These are phyloP conservation scores for Penicillium robsamsonii DNA, from an alignment of 495 filamentous ascomycete genomes.

Conservation along the genomic window DNA sequence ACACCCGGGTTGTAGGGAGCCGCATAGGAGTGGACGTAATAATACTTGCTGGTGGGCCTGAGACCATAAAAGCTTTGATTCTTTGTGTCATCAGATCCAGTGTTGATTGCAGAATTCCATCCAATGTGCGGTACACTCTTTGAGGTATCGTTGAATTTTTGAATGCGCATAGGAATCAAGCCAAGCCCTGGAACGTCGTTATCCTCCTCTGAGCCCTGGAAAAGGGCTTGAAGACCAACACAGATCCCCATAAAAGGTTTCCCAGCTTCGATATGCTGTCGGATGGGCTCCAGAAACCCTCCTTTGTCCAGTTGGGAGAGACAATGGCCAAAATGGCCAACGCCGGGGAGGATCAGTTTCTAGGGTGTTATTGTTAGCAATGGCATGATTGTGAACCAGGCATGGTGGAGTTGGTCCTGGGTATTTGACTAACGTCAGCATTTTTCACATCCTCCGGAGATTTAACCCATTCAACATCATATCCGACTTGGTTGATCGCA, in stretches of 20 bases:
- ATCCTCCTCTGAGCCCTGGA: constrained; percentile 79
- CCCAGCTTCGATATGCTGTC: constrained; percentile 73
- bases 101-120: constrained; percentile 83
- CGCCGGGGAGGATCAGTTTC: constrained; percentile 91
- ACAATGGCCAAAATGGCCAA: constrained; percentile 97
- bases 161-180: constrained; percentile 66
- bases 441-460: constrained; percentile 76
- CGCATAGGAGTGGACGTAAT: constrained; percentile 96
- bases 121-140: constrained; percentile 98
- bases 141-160: constrained; percentile 68
- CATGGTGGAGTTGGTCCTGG: not conserved
- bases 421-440: constrained; percentile 64
- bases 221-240: constrained; percentile 89
- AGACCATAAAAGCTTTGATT: constrained; percentile 68
- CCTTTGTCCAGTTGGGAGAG: constrained; percentile 74
- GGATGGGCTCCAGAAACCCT: constrained; percentile 78
- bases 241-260: constrained; percentile 99
- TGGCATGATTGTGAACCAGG: not conserved
- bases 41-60: constrained; percentile 82
- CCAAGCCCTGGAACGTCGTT: constrained; percentile 67
- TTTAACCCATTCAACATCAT: constrained; percentile 88
- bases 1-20: constrained; percentile 68
- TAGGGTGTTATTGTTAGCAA: constrained; percentile 34
- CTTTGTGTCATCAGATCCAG: constrained; percentile 43
- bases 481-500: constrained; percentile 92